These are phyloP conservation scores for Mycena sp. DNA, from an alignment of 1,284 basidiomycete species.

Conservation along the genomic window DNA sequence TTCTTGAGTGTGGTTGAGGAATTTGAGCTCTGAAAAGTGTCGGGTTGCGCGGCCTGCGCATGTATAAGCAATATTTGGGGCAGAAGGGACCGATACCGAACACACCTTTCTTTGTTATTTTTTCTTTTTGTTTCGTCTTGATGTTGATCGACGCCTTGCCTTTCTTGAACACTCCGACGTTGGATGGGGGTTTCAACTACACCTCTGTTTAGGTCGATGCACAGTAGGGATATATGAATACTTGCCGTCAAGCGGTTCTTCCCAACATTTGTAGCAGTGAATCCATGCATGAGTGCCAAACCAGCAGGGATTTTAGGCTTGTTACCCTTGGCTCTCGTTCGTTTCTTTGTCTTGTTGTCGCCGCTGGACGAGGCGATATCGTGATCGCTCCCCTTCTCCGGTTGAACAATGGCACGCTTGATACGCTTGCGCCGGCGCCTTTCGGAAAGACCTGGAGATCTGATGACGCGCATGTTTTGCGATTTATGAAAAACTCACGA, in stretches of 20 bases:
- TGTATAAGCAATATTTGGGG: not conserved
- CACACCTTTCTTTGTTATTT: constrained; percentile 36
- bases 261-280: constrained; percentile 74
- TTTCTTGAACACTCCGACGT: constrained; percentile 74
- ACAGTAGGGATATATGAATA: constrained; percentile 6
- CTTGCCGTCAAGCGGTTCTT: constrained; percentile 75
- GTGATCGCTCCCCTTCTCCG: constrained; percentile 35
- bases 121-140: constrained; percentile 32
- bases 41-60: constrained; percentile 16
- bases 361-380: constrained; percentile 26
- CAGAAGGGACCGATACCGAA: not conserved
- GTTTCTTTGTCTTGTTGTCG: constrained; percentile 26
- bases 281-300: constrained; percentile 79
- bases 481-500: constrained; percentile 37
- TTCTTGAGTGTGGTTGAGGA: constrained; percentile 49
- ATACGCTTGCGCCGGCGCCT: constrained; percentile 63
- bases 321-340: constrained; percentile 29
- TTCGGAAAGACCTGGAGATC: constrained; percentile 57
- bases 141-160: constrained; percentile 71
- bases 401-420: constrained; percentile 61
- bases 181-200: constrained; percentile 54
- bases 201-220: not conserved
- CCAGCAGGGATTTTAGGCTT: constrained; percentile 53
- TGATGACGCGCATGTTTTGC: not conserved
- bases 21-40: constrained; percentile 61